Evolutionary conservation across 1,139 yeast species (phyloP).

Genomic region (Saccharomyces hybrid): DNA sequence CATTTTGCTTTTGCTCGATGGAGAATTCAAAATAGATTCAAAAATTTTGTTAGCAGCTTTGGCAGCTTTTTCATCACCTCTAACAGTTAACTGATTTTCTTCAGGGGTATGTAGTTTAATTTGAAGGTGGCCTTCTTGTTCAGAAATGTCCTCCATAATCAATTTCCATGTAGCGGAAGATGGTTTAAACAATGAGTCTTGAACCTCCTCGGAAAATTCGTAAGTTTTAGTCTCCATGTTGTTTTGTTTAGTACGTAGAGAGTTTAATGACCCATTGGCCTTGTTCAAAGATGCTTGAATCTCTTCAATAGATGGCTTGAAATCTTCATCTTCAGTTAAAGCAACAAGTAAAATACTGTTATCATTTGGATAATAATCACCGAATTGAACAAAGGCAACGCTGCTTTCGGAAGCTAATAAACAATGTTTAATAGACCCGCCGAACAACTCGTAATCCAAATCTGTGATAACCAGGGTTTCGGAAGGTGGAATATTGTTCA

Average conservation of each 20-base stretch:
- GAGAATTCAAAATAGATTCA: slow-evolving; percentile 18
- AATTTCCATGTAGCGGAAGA: slow-evolving; percentile 25
- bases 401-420: slow-evolving; percentile 42
- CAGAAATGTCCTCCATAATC: slow-evolving; percentile 35
- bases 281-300: slow-evolving; percentile 39
- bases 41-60: slow-evolving; percentile 24
- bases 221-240: slow-evolving; percentile 48
- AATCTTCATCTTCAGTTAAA: slow-evolving; percentile 42
- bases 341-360: slow-evolving; percentile 43
- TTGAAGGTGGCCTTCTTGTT: slow-evolving; percentile 44
- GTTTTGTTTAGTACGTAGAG: slow-evolving; percentile 52
- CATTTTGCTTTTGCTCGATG: slow-evolving; percentile 29
- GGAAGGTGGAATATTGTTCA: slow-evolving; percentile 66
- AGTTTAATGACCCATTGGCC: slow-evolving; percentile 45
- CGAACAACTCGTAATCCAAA: slow-evolving; percentile 60
- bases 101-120: slow-evolving; percentile 28
- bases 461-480: slow-evolving; percentile 54
- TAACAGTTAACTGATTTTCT: slow-evolving; percentile 25
- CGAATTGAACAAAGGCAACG: slow-evolving; percentile 51
- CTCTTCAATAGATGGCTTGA: slow-evolving; percentile 46
- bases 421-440: slow-evolving; percentile 39
- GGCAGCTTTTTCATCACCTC: slow-evolving; percentile 31
- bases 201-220: slow-evolving; percentile 48
- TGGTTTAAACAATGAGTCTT: slow-evolving; percentile 43
- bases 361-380: slow-evolving; percentile 35